Evolutionary conservation across 1,284 basidiomycete genomes (phyloP), one percentile per base, ranked within the genome.

Genomic region (Exobasidium cylindrosporum): DNA sequence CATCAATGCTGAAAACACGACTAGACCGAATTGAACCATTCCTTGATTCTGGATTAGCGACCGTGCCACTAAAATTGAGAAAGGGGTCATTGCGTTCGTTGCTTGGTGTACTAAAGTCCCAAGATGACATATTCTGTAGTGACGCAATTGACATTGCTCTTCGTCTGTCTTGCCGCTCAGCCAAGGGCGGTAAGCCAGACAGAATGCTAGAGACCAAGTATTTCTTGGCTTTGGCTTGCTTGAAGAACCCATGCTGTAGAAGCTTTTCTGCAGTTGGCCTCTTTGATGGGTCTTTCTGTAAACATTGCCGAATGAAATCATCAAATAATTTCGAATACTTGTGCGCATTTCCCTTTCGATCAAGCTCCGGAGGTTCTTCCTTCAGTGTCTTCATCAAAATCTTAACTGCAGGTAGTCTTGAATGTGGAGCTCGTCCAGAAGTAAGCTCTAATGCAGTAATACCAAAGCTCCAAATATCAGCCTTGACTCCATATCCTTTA

Each of bases 401-500:
- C 60, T 84, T 84, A 64, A 89, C 86, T 0, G 91, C 85, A 10
- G 87, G 84, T 72, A 90, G 88, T 58, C 88, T 84, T 24, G 89
- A 90, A 65, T 87, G 84, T 14, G 91, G 92, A 0, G 92, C 89
- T 14, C 89, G 86, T 0, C 91, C 91, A 70, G 89, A 88, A 0
- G 89, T 84, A 24, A 94, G 83, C 78, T 94, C 91, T 45, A 93
- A 83, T 4, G 91, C 90, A 14, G 71, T 92, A 68, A 94, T 92
- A 28, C 90, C 92, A 76, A 93, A 91, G 47, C 89, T 91, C 91
- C 91, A 94, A 64, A 94, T 91, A 74, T 93, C 91, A 47, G 91
- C 90, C 53, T 79, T 70, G 87, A 87, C 23, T 86, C 86, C 91
- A 78, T 94, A 94, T 66, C 87, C 86, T 68, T 86, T 87, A 58